phyloP scores from a whole-genome alignment of 2,329 filamentous ascomycete genomes.

The Colletotrichum sp. region DNA sequence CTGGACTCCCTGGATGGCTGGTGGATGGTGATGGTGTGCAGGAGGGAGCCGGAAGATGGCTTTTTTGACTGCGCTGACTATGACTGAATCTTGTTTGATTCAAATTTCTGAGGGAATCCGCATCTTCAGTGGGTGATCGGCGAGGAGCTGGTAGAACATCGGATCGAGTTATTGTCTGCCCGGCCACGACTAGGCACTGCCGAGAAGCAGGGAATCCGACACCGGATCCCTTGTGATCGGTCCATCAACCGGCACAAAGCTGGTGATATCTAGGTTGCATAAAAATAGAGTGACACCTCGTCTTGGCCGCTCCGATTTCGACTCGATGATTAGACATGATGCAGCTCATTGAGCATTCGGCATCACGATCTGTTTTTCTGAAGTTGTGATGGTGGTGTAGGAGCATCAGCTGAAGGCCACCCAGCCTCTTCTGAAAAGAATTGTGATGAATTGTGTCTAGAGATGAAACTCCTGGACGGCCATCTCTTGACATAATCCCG shows the following conservation, averaged over 20 bases:
- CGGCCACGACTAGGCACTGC: not conserved
- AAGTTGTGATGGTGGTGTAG: not conserved
- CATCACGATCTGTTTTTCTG: not conserved
- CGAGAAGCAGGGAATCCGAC: not conserved
- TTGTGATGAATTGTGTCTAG: not conserved
- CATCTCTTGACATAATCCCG: not conserved
- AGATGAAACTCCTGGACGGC: rapidly evolving
- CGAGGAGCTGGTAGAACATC: not conserved
- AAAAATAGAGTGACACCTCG: not conserved
- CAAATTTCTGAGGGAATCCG: not conserved
- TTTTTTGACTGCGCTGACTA: not conserved
- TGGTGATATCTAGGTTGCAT: not conserved
- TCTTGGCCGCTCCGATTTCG: not conserved
- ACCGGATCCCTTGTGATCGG: not conserved
- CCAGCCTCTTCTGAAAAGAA: not conserved
- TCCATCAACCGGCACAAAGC: not conserved
- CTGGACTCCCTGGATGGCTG: slow-evolving; percentile 15
- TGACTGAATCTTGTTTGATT: not conserved
- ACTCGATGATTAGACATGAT: not conserved
- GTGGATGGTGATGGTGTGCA: not conserved
- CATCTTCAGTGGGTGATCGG: not conserved
- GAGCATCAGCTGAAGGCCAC: not conserved
- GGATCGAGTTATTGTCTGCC: not conserved
- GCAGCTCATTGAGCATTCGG: not conserved
- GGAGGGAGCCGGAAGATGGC: not conserved